These are phyloP conservation scores for Psilocybe subaeruginosa DNA, from an alignment of 768 basidiomycete genomes.

Conservation along the genomic window DNA sequence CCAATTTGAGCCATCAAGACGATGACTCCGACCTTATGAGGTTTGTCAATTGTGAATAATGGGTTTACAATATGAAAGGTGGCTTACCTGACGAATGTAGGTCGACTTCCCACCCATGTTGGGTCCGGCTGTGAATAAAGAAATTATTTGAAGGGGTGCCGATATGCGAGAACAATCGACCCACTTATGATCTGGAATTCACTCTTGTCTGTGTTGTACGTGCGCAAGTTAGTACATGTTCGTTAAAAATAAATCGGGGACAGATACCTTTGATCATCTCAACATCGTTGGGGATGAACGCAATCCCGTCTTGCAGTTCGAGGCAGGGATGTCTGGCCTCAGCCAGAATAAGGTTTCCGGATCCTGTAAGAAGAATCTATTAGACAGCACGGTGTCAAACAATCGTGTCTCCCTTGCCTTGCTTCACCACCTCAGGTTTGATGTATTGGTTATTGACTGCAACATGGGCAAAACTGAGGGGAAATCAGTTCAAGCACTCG, in stretches of 20 bases:
- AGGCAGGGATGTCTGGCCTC: slow-evolving; percentile 96
- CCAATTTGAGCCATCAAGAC: slow-evolving; percentile 96
- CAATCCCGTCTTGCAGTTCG: slow-evolving; percentile 94
- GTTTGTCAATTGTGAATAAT: background rate
- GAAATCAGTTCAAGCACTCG: background rate
- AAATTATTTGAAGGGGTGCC: slow-evolving; percentile 3
- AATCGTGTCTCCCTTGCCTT: slow-evolving; percentile 49
- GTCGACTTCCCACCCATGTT: slow-evolving; percentile 99
- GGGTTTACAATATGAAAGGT: background rate
- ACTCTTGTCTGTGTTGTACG: slow-evolving; percentile 57
- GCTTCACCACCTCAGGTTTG: slow-evolving; percentile 79
- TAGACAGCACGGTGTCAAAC: background rate
- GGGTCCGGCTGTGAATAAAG: slow-evolving; percentile 69
- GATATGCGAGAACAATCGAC: slow-evolving; percentile 19
- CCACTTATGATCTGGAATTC: slow-evolving; percentile 96
- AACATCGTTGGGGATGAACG: slow-evolving; percentile 94
- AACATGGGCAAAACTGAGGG: slow-evolving; percentile 84
- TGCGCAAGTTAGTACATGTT: background rate
- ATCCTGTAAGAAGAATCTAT: slow-evolving; percentile 48
- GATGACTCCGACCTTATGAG: slow-evolving; percentile 79
- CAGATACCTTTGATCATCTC: slow-evolving; percentile 85
- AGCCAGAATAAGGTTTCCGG: slow-evolving; percentile 76
- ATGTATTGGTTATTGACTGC: slow-evolving; percentile 88
- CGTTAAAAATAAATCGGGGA: background rate
- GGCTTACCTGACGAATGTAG: slow-evolving; percentile 80